phyloP scores from a whole-genome alignment of 1,284 basidiomycete species.

The Sporisorium exsertum region DNA sequence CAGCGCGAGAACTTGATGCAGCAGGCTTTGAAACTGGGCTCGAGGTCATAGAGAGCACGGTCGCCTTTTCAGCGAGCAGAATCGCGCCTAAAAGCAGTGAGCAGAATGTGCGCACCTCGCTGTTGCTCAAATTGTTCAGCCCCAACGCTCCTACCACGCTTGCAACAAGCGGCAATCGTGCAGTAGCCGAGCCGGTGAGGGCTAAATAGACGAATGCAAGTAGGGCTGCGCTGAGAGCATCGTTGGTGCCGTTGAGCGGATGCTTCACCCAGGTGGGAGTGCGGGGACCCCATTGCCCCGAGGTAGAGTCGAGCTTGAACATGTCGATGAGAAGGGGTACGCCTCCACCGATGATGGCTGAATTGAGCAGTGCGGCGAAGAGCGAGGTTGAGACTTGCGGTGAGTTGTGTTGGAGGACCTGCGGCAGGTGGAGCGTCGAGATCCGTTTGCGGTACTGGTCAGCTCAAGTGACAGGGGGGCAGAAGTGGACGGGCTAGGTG shows the following conservation, averaged over 20 bases:
- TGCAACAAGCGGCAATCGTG: conserved; percentile 1
- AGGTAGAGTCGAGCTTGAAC: conserved; percentile 52
- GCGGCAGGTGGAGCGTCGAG: neutral
- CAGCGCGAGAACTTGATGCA: neutral
- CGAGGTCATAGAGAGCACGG: conserved; percentile 8
- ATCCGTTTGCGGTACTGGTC: neutral
- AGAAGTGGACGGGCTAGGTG: neutral
- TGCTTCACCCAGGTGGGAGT: conserved; percentile 51
- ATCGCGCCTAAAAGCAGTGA: conserved; percentile 20
- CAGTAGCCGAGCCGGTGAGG: conserved; percentile 8
- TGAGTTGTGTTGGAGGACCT: conserved; percentile 43
- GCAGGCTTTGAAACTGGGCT: neutral
- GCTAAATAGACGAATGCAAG: conserved; percentile 30
- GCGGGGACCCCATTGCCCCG: conserved; percentile 49
- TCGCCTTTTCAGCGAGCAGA: conserved; percentile 31
- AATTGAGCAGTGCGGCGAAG: conserved; percentile 52
- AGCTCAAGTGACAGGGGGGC: neutral
- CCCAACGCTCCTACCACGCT: conserved; percentile 1
- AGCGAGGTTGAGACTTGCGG: conserved; percentile 37
- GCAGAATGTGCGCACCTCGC: conserved; percentile 27
- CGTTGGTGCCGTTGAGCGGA: conserved; percentile 41
- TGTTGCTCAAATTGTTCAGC: conserved; percentile 4
- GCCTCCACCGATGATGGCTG: conserved; percentile 55
- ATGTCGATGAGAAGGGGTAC: conserved; percentile 55
- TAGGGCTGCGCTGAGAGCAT: conserved; percentile 40